Evolutionary conservation across 208 protist species (phyloP).

Genomic region (Acanthamoeba rhysodes): DNA sequence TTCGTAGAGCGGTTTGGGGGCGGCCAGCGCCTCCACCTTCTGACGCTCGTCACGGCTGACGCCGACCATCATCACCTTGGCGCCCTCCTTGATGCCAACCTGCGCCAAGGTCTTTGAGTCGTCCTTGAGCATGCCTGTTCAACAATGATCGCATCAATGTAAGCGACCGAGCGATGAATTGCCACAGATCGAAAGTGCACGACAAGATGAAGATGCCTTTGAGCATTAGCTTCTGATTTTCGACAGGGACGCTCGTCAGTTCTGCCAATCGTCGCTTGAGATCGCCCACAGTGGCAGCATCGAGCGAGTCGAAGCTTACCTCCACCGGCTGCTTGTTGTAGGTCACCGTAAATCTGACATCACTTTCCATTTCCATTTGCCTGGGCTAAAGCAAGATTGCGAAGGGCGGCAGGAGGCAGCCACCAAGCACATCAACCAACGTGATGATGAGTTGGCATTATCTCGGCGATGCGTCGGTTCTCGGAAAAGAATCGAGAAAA

Average conservation of each 20-base stretch:
- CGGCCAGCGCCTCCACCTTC: not conserved
- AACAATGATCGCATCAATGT: not conserved
- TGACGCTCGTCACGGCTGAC: not conserved
- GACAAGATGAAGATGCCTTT: too few species aligned
- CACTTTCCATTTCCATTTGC: not conserved
- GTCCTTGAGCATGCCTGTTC: not conserved
- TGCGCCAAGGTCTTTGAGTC: slow-evolving; percentile 1
- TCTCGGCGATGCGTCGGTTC: not conserved
- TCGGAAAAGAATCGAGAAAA: not conserved
- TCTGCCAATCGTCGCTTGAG: slow-evolving; percentile 7
- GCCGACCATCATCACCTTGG: slow-evolving; percentile 58
- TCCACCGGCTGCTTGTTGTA: slow-evolving; percentile 2
- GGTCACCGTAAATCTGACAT: not conserved
- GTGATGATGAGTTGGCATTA: not conserved
- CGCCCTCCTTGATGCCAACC: not conserved
- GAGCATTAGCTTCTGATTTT: slow-evolving; percentile 50
- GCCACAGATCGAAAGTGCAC: too few species aligned
- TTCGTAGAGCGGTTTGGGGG: slow-evolving; percentile 10
- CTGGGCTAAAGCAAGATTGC: too few species aligned
- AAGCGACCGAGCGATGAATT: too few species aligned
- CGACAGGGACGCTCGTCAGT: not conserved
- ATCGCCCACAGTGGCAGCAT: not conserved
- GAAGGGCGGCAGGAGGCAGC: not conserved
- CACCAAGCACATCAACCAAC: not conserved
- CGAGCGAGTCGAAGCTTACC: not conserved